Conservation (phyloP, 2,329 filamentous ascomycete species). For the Graphiopsis chlorocephala region DNA sequence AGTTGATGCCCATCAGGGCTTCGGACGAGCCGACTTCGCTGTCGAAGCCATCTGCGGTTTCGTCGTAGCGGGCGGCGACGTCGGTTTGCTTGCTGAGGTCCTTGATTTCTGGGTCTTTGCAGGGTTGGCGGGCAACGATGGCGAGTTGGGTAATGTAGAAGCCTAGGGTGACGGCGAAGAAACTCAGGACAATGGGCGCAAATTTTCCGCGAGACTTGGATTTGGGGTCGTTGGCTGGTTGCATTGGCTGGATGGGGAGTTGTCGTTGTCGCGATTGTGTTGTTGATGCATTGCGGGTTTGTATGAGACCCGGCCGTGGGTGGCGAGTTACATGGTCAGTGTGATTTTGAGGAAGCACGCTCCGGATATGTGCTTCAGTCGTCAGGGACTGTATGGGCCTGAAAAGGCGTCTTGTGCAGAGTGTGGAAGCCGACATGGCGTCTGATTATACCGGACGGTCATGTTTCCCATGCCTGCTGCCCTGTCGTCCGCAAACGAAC, state of each 20-base stretch:
- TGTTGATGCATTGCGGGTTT: not conserved
- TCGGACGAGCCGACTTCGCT: slow-evolving; percentile 47
- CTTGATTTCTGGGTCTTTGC: slow-evolving; percentile 25
- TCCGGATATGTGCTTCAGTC: not conserved
- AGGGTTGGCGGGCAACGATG: slow-evolving; percentile 30
- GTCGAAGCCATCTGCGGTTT: slow-evolving; percentile 46
- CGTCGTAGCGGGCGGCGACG: slow-evolving; percentile 46
- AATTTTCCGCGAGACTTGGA: not conserved
- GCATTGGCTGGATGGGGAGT: not conserved
- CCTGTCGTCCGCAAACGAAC: slow-evolving; percentile 4
- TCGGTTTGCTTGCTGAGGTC: slow-evolving; percentile 35
- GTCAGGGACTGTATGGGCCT: not conserved
- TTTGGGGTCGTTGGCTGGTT: not conserved
- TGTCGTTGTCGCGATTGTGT: not conserved
- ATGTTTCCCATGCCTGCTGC: not conserved
- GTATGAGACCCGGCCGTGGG: not conserved
- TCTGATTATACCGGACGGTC: not conserved
- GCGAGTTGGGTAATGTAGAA: slow-evolving; percentile 41
- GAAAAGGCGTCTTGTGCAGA: slow-evolving; percentile 2
- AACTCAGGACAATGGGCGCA: slow-evolving; percentile 25
- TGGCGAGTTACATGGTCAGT: slow-evolving; percentile 4
- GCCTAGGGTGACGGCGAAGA: slow-evolving; percentile 39
- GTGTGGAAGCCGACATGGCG: slow-evolving; percentile 4
- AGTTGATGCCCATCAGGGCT: slow-evolving; percentile 41
- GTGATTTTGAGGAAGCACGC: not conserved